Base-by-base conservation (phyloP, 2,329 filamentous ascomycete species). In the Diaporthe longicolla region DNA sequence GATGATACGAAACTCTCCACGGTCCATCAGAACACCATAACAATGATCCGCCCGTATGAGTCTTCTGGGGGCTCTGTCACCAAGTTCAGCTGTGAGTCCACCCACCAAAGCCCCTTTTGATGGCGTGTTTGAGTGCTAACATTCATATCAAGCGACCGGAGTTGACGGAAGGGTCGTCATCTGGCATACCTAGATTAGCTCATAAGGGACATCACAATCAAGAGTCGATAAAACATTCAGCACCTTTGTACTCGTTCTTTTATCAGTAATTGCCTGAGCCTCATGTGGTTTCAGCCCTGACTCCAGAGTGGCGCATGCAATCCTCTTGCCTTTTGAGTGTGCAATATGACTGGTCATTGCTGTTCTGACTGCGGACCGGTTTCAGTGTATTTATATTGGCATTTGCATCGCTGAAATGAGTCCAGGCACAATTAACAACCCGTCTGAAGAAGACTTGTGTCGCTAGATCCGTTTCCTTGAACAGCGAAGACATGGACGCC, bases 1-100 rank as follows among this genome's bases (percentile, higher is more conserved):
- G 95, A 97, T 80, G 95, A 98, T 82, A 98, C 95, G 5, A 94
- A 97, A 86, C 88, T 99, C 78, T 97, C 95, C 86, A 98, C 97
- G 15, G 91, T 97, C 61, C 97, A 99, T 84, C 97, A 99, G 83
- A 99, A 99, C 85, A 98, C 95, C 35, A 94, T 99, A 81, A 95
- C 91, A 80, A 98, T 92, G 2, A 87, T 99, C 68, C 91, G 97
- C 57, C 88, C 91, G 26, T 98, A 93, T 82, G 91, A 95, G 79
- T 89, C 89, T 72, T 87, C 87, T 55, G 91, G 89, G 43, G 90
- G 89, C 61, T 85, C 84, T 57, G 91, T 97, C 13, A 89, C 85
- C 75, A 95, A 95, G 84, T 96, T 98, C 79, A 98, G 93, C 85
- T 97, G 94, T 95, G 90, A 91, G 93, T 90, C 78, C 58, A 61